Evolutionary conservation across 257 asterid genomes (phyloP), one percentile per base, ranked within the genome.

Genomic region (Solanum arcanum): DNA sequence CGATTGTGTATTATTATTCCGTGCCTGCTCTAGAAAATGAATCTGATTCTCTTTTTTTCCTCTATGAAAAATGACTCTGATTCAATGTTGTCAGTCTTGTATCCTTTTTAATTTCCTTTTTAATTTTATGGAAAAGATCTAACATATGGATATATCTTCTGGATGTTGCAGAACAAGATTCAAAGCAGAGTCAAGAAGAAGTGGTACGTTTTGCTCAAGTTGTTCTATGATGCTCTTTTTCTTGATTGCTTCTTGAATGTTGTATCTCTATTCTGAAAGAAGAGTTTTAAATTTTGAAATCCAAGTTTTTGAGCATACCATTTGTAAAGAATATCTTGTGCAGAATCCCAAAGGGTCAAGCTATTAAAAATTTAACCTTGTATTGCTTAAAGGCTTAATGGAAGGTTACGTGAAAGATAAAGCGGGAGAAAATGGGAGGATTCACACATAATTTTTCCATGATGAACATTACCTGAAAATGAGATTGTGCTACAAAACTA

Each of bases 111-210:
- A 25, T 62, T 33, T 81, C 60, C n/a, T 52, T 23, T 56, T 64
- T 35, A 70, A 25, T 62, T 33, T 87, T 77, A 60, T 35, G 86
- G 42, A 21, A 46, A 86, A 72, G 47, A 29, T 83, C 87, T 92
- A 78, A 88, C 80, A 31, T 27, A 37, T 85, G 78, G 83, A 86
- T 74, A 60, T 76, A 60, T 83, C 59, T 85, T 83, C 86, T 62
- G 64, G 69, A 39, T 86, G 46, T 81, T 88, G 97, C 95, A 95
- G 99, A 93, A 35, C 88, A 89, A 87, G 90, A 88, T 86, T 92
- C 81, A 87, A 88, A 59, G 88, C 90, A 90, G 89, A 91, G 78
- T 83, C 90, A 89, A 68, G 88, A 74, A 42, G 89, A 92, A 29
- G 83, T 86, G 92, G 98, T 96, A 92, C 44, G 92, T 85, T 41